These are phyloP conservation scores for Yarrowia keelungensis DNA, from an alignment of 805 yeast species.

Conservation along the genomic window DNA sequence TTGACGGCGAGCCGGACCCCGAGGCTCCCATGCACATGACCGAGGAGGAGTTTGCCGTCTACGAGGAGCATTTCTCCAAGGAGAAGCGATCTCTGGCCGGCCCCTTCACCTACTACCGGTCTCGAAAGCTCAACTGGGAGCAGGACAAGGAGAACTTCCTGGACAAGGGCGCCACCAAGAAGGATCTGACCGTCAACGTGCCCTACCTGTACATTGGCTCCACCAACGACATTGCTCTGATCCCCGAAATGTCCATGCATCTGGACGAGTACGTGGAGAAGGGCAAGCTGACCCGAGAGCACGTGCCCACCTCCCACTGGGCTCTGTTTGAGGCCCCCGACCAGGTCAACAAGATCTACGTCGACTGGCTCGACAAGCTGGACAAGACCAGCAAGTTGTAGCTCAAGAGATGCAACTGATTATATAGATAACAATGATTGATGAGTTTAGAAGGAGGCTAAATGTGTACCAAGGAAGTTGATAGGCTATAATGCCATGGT, in stretches of 20 bases:
- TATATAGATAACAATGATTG: too few relatives aligned
- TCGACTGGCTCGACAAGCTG: slow-evolving; percentile 30
- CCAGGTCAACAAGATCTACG: slow-evolving; percentile 26
- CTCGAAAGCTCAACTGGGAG: slow-evolving; percentile 39
- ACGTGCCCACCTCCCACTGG: slow-evolving; percentile 36
- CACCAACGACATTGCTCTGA: slow-evolving; percentile 38
- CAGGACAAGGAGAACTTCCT: slow-evolving; percentile 38
- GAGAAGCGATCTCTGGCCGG: slow-evolving; percentile 38
- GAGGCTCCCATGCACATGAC: slow-evolving; percentile 37
- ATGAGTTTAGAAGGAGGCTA: too few relatives aligned
- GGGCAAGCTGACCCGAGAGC: slow-evolving; percentile 38
- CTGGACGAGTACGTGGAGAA: slow-evolving; percentile 38
- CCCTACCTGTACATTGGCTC: slow-evolving; percentile 38
- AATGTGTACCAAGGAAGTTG: too few relatives aligned
- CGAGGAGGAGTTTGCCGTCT: slow-evolving; percentile 38
- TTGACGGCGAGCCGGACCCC: slow-evolving; percentile 36
- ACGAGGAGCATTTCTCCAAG: slow-evolving; percentile 35
- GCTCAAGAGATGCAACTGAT: too few relatives aligned
- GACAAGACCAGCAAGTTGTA: slow-evolving; percentile 36
- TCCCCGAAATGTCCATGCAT: slow-evolving; percentile 36
- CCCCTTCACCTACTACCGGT: slow-evolving; percentile 36
- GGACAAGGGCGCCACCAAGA: slow-evolving; percentile 37
- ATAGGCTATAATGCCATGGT: too few relatives aligned
- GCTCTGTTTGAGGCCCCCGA: slow-evolving; percentile 36
- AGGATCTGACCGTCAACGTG: slow-evolving; percentile 32